Conservation (phyloP, 768 basidiomycete species). For the Pulveroboletus sp. region DNA sequence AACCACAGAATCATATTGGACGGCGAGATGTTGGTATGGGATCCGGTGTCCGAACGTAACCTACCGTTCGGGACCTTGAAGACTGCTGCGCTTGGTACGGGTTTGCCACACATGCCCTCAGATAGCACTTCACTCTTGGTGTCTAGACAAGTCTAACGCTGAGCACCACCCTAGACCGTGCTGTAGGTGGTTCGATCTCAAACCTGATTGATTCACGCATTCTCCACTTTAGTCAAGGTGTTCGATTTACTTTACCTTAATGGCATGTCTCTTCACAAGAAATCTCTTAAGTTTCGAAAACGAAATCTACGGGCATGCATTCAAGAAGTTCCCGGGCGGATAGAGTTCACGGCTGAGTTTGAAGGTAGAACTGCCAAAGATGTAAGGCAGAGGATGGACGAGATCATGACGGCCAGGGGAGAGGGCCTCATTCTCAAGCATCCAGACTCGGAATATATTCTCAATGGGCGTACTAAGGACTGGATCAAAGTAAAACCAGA, state of each 20-base stretch:
- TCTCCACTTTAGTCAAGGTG: slow-evolving; percentile 70
- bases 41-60: slow-evolving; percentile 82
- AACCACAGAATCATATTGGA: slow-evolving; percentile 79
- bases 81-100: slow-evolving; percentile 78
- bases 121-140: background rate
- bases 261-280: slow-evolving; percentile 69
- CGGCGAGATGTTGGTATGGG: slow-evolving; percentile 99
- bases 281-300: slow-evolving; percentile 72
- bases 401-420: slow-evolving; percentile 78
- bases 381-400: slow-evolving; percentile 73
- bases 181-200: slow-evolving; percentile 48
- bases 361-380: slow-evolving; percentile 78
- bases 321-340: slow-evolving; percentile 64
- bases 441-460: slow-evolving; percentile 67
- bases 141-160: slow-evolving; percentile 62
- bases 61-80: slow-evolving; percentile 93
- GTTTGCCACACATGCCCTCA: background rate
- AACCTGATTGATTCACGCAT: background rate
- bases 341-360: slow-evolving; percentile 73
- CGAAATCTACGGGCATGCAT: slow-evolving; percentile 67
- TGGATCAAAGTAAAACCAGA: slow-evolving; percentile 97
- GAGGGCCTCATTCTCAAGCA: slow-evolving; percentile 95
- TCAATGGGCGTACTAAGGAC: slow-evolving; percentile 84
- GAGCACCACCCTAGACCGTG: slow-evolving; percentile 81
- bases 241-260: slow-evolving; percentile 93